These are phyloP conservation scores for Vararia minispora DNA, from an alignment of 768 basidiomycete species.

Conservation along the genomic window DNA sequence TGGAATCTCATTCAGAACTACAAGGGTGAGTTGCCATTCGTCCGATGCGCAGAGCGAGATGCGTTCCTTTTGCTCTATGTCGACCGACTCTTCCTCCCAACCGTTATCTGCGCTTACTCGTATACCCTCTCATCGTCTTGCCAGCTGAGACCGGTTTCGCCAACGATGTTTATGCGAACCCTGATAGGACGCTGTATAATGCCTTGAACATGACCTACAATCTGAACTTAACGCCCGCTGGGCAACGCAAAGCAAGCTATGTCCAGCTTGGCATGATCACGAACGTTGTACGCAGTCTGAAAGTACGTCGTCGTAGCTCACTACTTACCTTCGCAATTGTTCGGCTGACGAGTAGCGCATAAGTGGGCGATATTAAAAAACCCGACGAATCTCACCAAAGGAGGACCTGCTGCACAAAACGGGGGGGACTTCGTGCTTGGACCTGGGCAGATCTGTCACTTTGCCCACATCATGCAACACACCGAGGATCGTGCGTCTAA, in stretches of 20 bases:
- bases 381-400: constrained; percentile 9
- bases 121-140: no score
- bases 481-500: constrained; percentile 11
- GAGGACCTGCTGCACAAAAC: constrained; percentile 10
- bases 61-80: no score
- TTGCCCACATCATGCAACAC: constrained; percentile 3
- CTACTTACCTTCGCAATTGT: neutral
- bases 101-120: neutral
- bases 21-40: constrained; percentile 1
- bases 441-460: constrained; percentile 1
- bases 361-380: constrained; percentile 10
- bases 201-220: constrained; percentile 9
- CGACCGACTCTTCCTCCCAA: no score
- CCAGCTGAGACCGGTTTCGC: constrained; percentile 8
- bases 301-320: neutral
- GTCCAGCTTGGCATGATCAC: constrained; percentile 4
- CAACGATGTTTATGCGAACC: constrained; percentile 11
- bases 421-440: constrained; percentile 13
- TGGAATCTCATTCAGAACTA: constrained; percentile 12
- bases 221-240: constrained; percentile 6
- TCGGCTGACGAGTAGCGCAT: neutral
- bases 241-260: constrained; percentile 9
- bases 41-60: neutral
- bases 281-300: constrained; percentile 7
- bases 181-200: constrained; percentile 10